Conservation (phyloP, 2,329 filamentous ascomycete species). For the Fusarium robinianum region DNA sequence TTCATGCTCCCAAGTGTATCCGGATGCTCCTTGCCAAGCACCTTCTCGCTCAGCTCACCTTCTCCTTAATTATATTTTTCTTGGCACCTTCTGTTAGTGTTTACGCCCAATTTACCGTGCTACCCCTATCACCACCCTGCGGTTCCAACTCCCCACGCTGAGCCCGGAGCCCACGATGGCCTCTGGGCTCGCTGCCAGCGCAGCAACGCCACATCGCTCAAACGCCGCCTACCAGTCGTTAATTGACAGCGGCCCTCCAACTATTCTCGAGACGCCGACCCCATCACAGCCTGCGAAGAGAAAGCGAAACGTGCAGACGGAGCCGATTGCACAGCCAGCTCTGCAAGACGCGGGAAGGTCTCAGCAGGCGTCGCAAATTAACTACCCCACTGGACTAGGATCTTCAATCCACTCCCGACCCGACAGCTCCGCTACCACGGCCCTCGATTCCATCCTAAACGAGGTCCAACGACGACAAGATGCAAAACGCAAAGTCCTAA, state of each 20-base stretch:
- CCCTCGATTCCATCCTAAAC: too few species aligned
- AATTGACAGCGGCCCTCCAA: constrained; percentile 1
- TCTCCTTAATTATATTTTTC: neutral
- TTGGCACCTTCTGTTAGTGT: neutral
- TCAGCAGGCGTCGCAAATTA: too few species aligned
- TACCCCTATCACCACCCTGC: neutral
- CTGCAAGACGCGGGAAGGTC: neutral
- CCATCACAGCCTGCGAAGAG: neutral
- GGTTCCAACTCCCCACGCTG: too few species aligned
- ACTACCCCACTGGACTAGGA: too few species aligned
- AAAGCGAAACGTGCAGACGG: neutral
- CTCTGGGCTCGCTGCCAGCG: neutral
- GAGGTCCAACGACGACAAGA: too few species aligned
- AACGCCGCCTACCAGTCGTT: neutral
- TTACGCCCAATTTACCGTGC: neutral
- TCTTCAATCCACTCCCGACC: too few species aligned
- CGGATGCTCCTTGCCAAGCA: too few species aligned
- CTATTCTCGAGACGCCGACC: neutral
- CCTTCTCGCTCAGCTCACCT: too few species aligned
- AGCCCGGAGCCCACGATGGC: too few species aligned
- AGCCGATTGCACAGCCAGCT: neutral
- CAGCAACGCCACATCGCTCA: neutral
- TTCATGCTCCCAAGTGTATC: too few species aligned
- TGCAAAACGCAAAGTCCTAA: too few species aligned
- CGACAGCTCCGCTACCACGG: too few species aligned